Evolutionary conservation across 1,284 basidiomycete species (phyloP).

Genomic region (Coniferiporia sulphurascens): DNA sequence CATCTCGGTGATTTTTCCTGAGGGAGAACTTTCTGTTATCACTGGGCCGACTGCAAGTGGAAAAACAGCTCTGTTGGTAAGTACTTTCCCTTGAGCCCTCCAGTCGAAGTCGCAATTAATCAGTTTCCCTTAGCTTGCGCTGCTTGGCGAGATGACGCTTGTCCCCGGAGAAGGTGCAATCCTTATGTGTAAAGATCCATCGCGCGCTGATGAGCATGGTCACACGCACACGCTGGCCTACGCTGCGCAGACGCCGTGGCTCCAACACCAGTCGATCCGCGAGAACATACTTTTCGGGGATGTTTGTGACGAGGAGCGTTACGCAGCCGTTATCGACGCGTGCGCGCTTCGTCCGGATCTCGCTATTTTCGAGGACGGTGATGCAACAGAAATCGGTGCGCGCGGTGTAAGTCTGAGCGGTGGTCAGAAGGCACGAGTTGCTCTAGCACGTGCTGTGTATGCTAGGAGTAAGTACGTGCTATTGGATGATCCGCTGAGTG

Average conservation of each 20-base stretch:
- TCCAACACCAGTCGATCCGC: conserved; percentile 61
- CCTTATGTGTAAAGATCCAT: conserved; percentile 60
- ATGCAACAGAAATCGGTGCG: conserved; percentile 53
- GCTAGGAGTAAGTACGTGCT: conserved; percentile 60
- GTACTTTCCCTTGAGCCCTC: conserved; percentile 5
- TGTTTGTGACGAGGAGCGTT: conserved; percentile 60
- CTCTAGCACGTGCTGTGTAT: conserved; percentile 67
- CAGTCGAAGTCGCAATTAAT: conserved; percentile 35
- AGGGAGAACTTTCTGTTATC: conserved; percentile 58
- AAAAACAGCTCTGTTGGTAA: conserved; percentile 69
- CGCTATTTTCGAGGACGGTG: conserved; percentile 69
- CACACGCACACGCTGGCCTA: conserved; percentile 78
- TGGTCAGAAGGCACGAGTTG: conserved; percentile 67
- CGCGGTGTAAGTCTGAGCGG: conserved; percentile 57
- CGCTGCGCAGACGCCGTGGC: conserved; percentile 81
- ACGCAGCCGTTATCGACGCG: conserved; percentile 58
- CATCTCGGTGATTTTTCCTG: conserved; percentile 64
- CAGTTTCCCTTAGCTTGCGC: conserved; percentile 29
- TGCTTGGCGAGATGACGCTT: conserved; percentile 62
- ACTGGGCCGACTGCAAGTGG: conserved; percentile 76
- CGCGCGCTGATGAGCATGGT: conserved; percentile 55
- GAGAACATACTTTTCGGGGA: conserved; percentile 73
- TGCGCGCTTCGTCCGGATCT: conserved; percentile 76
- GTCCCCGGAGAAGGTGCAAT: conserved; percentile 38
- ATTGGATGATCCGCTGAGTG: conserved; percentile 69